Evolutionary conservation across 257 asterid genomes (phyloP).

Genomic region (Jasminum sambac): DNA sequence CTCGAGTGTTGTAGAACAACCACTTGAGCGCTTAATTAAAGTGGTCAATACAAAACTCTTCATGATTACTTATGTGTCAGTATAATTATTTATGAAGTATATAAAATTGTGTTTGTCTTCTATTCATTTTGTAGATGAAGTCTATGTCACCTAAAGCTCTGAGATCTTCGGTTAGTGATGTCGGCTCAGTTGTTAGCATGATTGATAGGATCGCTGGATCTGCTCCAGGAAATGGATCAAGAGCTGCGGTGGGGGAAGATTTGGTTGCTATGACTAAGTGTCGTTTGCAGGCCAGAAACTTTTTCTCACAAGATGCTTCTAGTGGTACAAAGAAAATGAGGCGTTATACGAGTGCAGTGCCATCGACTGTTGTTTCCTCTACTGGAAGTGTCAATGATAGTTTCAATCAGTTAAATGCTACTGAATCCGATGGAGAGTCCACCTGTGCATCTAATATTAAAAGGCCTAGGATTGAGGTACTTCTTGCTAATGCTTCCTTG

Average conservation of each 20-base stretch:
- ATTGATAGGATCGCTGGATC: slow-evolving; percentile 95
- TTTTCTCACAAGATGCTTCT: slow-evolving; percentile 78
- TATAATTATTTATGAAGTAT: not conserved
- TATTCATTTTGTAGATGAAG: slow-evolving; percentile 58
- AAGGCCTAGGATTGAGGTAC: slow-evolving; percentile 72
- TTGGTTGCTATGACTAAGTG: slow-evolving; percentile 96
- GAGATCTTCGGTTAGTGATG: slow-evolving; percentile 77
- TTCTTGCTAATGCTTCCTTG: slow-evolving; percentile 19
- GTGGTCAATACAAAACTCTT: slow-evolving; percentile 47
- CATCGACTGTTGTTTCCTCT: slow-evolving; percentile 81
- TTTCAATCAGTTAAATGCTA: slow-evolving; percentile 55
- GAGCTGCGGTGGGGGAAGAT: slow-evolving; percentile 98
- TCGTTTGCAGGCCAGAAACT: slow-evolving; percentile 83
- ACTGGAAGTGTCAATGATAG: slow-evolving; percentile 68
- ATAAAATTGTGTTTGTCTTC: slow-evolving; percentile 1
- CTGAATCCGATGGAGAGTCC: slow-evolving; percentile 88
- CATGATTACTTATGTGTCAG: slow-evolving; percentile 1
- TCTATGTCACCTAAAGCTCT: slow-evolving; percentile 62
- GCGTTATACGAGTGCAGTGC: slow-evolving; percentile 75
- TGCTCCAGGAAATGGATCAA: slow-evolving; percentile 98
- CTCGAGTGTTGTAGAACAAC: slow-evolving; percentile 65
- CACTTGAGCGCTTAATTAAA: slow-evolving; percentile 77
- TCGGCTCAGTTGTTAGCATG: slow-evolving; percentile 91
- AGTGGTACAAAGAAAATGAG: slow-evolving; percentile 82
- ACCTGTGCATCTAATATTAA: slow-evolving; percentile 71